These are phyloP conservation scores for Aspergillus fumigatus DNA, from an alignment of 2,329 filamentous ascomycete genomes.

Conservation along the genomic window DNA sequence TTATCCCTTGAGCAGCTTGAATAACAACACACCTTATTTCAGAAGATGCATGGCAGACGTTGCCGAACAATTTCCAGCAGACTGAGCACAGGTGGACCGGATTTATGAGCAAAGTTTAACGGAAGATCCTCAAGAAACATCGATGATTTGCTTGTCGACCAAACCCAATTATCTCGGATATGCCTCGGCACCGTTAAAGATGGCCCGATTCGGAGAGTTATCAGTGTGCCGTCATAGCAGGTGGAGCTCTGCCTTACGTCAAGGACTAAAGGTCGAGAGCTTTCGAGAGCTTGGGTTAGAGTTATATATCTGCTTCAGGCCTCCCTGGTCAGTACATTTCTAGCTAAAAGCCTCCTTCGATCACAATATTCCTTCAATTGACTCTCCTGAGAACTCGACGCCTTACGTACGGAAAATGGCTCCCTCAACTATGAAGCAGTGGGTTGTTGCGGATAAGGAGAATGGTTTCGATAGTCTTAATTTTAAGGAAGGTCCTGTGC, in stretches of 20 bases:
- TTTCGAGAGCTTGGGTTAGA: neutral
- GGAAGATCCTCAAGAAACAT: neutral
- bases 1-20: neutral
- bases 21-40: neutral
- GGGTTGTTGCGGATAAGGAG: slow-evolving; percentile 47
- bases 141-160: neutral
- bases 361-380: neutral
- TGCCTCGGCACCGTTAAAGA: neutral
- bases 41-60: neutral
- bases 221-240: neutral
- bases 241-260: neutral
- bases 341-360: neutral
- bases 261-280: neutral
- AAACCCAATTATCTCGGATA: neutral
- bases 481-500: slow-evolving; percentile 51
- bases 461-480: slow-evolving; percentile 58
- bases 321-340: neutral
- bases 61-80: neutral
- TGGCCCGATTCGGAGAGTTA: neutral
- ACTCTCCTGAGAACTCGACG: neutral
- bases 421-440: slow-evolving; percentile 49
- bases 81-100: neutral
- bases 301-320: neutral
- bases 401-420: slow-evolving; percentile 20
- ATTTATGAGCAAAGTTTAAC: neutral